Conservation (phyloP, 306 rosid species). For the Prunus dulcis region DNA sequence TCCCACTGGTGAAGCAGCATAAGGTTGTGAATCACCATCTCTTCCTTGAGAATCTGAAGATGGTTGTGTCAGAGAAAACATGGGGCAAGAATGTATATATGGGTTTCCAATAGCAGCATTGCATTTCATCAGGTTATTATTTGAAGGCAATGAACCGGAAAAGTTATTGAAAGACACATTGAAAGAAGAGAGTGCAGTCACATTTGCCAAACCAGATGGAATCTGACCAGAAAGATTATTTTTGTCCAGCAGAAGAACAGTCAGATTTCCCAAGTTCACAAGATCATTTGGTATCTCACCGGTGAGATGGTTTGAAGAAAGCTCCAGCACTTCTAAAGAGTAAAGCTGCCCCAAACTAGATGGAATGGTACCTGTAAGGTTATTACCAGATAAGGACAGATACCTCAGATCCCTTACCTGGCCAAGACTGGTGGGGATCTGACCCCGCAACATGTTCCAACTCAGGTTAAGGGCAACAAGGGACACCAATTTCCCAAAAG, state of each 20-base stretch:
- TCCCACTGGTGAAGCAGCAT: conserved; percentile 39
- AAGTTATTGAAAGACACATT: conserved; percentile 90
- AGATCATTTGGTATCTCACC: conserved; percentile 75
- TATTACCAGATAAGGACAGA: conserved; percentile 72
- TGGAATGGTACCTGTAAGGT: conserved; percentile 64
- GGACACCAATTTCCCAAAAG: conserved; percentile 44
- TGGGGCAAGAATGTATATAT: conserved; percentile 47
- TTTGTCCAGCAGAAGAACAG: conserved; percentile 62
- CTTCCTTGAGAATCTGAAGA: conserved; percentile 51
- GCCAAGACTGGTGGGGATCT: conserved; percentile 58
- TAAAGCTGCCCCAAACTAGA: conserved; percentile 55
- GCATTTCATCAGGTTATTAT: conserved; percentile 62
- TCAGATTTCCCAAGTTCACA: conserved; percentile 56
- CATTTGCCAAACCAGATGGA: conserved; percentile 75
- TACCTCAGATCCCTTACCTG: conserved; percentile 48
- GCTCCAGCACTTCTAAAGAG: conserved; percentile 68
- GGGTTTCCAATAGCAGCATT: conserved; percentile 82
- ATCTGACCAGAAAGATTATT: conserved; percentile 80
- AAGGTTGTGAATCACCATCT: conserved; percentile 27
- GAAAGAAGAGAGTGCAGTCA: conserved; percentile 59
- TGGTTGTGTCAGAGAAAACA: conserved; percentile 40
- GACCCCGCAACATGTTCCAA: conserved; percentile 57
- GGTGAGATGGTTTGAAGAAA: conserved; percentile 63
- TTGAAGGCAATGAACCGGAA: conserved; percentile 72
- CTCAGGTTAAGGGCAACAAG: conserved; percentile 70